A percentile compares a stretch with the other conserved stretches of the same genome.
Conservation (phyloP, 768 basidiomycete species). For the Artomyces pyxidatus region DNA sequence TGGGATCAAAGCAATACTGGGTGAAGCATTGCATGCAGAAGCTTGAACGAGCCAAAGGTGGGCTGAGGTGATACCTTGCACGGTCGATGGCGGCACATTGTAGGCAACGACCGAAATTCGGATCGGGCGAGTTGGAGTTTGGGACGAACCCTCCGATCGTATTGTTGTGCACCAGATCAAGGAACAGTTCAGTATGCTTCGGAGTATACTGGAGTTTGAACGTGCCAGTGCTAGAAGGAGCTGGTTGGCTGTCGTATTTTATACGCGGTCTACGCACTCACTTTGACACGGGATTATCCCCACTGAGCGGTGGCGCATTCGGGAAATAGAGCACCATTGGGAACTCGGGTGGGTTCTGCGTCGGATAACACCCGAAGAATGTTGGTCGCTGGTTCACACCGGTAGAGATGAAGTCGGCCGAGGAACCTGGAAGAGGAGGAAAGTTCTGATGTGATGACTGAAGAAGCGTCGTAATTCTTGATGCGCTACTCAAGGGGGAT, state of each 20-base stretch:
- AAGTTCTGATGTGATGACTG: constrained; percentile 48
- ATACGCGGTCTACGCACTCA: constrained; percentile 21
- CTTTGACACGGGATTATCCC: constrained; percentile 59
- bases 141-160: constrained; percentile 55
- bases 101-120: constrained; percentile 56
- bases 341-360: constrained; percentile 39
- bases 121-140: constrained; percentile 47
- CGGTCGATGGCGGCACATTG: constrained; percentile 56
- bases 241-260: constrained; percentile 1
- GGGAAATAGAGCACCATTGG: constrained; percentile 72
- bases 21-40: constrained; percentile 21
- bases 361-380: constrained; percentile 75
- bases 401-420: constrained; percentile 43
- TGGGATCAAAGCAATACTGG: constrained; percentile 24
- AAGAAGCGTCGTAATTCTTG: constrained; percentile 37
- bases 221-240: constrained; percentile 38
- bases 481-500: constrained; percentile 34
- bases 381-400: constrained; percentile 63
- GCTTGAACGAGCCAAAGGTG: constrained; percentile 17
- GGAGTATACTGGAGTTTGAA: constrained; percentile 53
- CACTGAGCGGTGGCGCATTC: constrained; percentile 62
- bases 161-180: constrained; percentile 52
- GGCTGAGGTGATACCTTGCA: constrained; percentile 13
- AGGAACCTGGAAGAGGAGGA: constrained; percentile 51
- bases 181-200: constrained; percentile 45